Evolutionary conservation across 257 asterid species (phyloP).

Genomic region (Nicotiana noctiflora): DNA sequence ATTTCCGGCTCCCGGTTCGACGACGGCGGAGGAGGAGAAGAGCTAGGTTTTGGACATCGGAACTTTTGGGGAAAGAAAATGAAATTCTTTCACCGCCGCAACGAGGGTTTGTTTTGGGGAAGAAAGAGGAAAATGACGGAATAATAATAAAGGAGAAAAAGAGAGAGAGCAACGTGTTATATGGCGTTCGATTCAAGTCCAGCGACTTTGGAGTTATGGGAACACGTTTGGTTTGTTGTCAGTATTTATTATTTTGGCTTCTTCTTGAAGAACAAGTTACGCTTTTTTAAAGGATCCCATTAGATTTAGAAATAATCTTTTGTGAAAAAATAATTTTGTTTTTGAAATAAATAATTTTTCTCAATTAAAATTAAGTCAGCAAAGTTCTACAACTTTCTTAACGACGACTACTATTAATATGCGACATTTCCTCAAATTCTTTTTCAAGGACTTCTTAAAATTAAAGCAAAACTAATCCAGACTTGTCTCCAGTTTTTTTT

Average conservation of each 20-base stretch:
- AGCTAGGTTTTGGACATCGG: slow-evolving; percentile 7
- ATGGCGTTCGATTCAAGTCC: slow-evolving; percentile 4
- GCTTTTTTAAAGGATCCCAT: neutral
- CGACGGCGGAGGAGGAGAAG: neutral
- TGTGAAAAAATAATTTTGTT: no score
- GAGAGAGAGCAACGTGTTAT: neutral
- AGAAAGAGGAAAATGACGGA: neutral
- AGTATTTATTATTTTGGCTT: neutral
- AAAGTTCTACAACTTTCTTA: no score
- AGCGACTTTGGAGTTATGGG: slow-evolving; percentile 2
- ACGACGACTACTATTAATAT: neutral
- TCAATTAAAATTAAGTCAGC: no score
- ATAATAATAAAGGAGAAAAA: neutral
- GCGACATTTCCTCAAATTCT: neutral
- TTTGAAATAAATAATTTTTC: no score
- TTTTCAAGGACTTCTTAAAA: neutral
- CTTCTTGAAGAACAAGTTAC: slow-evolving; percentile 13
- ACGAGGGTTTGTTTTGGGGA: neutral
- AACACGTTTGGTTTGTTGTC: neutral
- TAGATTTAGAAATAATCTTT: neutral
- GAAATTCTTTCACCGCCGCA: neutral
- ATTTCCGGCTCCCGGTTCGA: neutral
- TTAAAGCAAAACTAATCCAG: neutral
- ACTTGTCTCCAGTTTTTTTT: neutral
- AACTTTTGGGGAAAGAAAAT: neutral